Evolutionary conservation across 805 yeast genomes (phyloP), one percentile per base, ranked within the genome.

Genomic region (Ogataea kodamae): DNA sequence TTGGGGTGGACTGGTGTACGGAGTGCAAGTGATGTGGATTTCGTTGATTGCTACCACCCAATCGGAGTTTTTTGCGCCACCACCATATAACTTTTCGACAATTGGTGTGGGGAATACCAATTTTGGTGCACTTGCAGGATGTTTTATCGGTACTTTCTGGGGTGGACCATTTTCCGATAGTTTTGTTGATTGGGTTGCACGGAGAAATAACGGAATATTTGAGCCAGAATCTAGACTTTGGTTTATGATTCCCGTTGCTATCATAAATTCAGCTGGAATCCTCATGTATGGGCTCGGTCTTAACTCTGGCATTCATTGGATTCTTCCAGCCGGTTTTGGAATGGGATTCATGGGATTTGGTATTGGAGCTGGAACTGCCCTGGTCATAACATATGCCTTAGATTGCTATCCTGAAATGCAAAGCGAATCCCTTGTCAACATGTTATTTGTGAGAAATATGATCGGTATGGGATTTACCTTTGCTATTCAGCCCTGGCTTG

Each of bases 11-110:
- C 33, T 68, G 14, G 61, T 65, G 12, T 69, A 70, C 39, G 75
- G 74, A 6, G 63, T 68, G n/a, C 72, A 67, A 44, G 67, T 69
- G 59, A 65, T 68, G 72, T 68, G 74, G 72, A 51, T 68, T n/a
- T 61, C 72, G 1, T 54, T 70, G 25, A 50, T 69, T 31, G 59
- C 63, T 12, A 62, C 64, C 25, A 67, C 76, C 2, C 72, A 68
- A 43, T 57, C 72, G 0, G 57, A 54, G 30, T 52, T 68, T 15
- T 67, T 57, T 39, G 33, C 59, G 2, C 46, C 45, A 5, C 53
- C 52, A 2, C 71, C 72, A 4, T 71, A 70, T 45, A 55, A 59
- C 40, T 68, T 67, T 40, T 35, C 59, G 12, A 43, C 68, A 0
- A 47, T 61, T 19, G 46, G 51, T 7, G 61, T 63, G n/a, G 76